phyloP scores from a whole-genome alignment of 495 filamentous ascomycete genomes.

The Penicillium argentinense region DNA sequence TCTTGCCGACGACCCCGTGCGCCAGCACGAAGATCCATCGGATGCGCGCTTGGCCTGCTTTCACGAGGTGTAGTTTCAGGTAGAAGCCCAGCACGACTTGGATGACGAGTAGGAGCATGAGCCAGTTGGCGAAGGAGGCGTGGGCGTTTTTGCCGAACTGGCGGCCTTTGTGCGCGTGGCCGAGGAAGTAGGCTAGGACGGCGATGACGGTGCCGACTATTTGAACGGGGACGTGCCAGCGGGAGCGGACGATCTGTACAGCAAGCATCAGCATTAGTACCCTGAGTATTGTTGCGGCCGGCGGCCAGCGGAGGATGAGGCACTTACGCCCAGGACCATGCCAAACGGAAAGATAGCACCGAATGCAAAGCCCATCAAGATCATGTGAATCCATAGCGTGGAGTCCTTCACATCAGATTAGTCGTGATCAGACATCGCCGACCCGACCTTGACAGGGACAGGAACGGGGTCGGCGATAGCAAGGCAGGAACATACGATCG shows the following conservation, averaged over 20 bases:
- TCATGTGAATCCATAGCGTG: conserved; percentile 91
- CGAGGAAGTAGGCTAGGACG: conserved; percentile 83
- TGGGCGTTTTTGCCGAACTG: conserved; percentile 86
- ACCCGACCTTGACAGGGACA: no score
- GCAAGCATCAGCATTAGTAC: background rate
- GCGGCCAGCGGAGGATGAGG: background rate
- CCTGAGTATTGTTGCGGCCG: no score
- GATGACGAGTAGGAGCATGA: conserved; percentile 74
- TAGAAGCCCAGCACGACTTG: conserved; percentile 85
- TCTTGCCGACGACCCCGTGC: conserved; percentile 83
- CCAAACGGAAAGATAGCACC: conserved; percentile 90
- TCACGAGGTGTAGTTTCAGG: conserved; percentile 83
- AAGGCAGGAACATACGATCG: conserved; percentile 64
- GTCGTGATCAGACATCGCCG: conserved; percentile 4
- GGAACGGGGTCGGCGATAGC: no score
- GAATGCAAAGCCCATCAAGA: conserved; percentile 83
- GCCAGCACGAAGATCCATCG: conserved; percentile 67
- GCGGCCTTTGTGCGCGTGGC: conserved; percentile 85
- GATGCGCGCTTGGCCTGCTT: conserved; percentile 76
- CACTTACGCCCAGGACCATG: conserved; percentile 88
- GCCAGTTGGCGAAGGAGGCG: conserved; percentile 69
- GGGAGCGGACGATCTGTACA: conserved; percentile 75
- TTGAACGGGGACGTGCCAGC: conserved; percentile 94
- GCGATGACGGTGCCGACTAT: conserved; percentile 71
- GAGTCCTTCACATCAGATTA: conserved; percentile 55